These are phyloP conservation scores for Thalassia testudinum DNA, from an alignment of 116 monocot species.

Conservation along the genomic window DNA sequence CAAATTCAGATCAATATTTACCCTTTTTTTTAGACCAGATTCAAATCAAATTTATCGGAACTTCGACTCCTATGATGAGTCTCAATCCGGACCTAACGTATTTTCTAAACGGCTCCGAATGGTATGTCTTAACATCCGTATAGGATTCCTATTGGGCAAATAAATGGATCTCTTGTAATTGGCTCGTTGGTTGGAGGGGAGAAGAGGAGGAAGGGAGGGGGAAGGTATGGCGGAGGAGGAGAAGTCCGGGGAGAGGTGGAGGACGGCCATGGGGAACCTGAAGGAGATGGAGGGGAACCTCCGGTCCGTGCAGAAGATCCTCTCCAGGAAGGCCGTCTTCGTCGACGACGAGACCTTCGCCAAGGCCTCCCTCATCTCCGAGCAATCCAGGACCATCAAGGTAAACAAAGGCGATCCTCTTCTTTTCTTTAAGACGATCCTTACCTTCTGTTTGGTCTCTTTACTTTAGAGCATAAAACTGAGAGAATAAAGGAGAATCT, in stretches of 20 bases:
- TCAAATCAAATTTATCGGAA: no score
- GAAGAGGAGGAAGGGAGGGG: background rate
- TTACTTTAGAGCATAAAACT: background rate
- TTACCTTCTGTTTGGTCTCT: background rate
- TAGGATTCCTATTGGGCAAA: no score
- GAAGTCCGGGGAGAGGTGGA: conserved; percentile 54
- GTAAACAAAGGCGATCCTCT: conserved; percentile 6
- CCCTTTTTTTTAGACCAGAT: no score
- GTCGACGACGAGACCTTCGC: conserved; percentile 85
- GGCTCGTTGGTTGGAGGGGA: no score
- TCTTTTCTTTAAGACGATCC: background rate
- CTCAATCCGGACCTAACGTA: no score
- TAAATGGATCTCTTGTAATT: no score
- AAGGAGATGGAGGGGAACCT: conserved; percentile 51
- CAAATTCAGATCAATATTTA: no score
- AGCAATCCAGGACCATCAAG: conserved; percentile 79
- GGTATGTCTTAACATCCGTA: no score
- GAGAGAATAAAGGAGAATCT: background rate
- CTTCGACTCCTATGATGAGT: no score
- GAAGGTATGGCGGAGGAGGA: conserved; percentile 21
- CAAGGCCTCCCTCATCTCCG: conserved; percentile 59
- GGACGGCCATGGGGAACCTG: conserved; percentile 55
- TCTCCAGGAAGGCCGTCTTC: conserved; percentile 77
- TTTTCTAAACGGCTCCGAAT: no score
- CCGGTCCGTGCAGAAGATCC: conserved; percentile 66